A percentile compares a stretch with the other conserved stretches of the same genome.
These are phyloP conservation scores for Dactylella cylindrospora DNA, from an alignment of 2,329 filamentous ascomycete genomes.

Conservation along the genomic window DNA sequence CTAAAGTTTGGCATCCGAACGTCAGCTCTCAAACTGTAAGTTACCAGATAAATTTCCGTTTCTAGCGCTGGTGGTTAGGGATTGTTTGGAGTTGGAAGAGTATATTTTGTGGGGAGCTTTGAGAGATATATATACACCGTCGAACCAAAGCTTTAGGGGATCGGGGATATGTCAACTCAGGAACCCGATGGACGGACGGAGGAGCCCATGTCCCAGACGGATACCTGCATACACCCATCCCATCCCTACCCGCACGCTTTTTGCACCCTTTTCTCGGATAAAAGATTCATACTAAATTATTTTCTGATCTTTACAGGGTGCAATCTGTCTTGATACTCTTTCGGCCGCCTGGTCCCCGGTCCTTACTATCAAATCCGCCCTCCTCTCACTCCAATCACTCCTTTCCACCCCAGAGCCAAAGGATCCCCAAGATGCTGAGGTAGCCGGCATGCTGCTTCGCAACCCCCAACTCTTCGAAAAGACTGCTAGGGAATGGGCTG, in stretches of 20 bases:
- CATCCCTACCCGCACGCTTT: background rate
- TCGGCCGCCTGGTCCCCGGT: conserved; percentile 91
- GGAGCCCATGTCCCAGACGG: too few relatives aligned
- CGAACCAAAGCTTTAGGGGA: too few relatives aligned
- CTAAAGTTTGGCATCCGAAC: conserved; percentile 96
- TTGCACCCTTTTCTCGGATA: too few relatives aligned
- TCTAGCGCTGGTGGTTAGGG: conserved; percentile 17
- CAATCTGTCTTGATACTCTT: conserved; percentile 93
- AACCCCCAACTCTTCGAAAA: conserved; percentile 76
- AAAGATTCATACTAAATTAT: conserved; percentile 14
- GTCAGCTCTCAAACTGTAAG: conserved; percentile 88
- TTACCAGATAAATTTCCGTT: conserved; percentile 45
- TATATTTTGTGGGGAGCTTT: too few relatives aligned
- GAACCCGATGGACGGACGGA: conserved; percentile 19
- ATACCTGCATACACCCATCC: conserved; percentile 7
- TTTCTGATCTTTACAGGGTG: conserved; percentile 63
- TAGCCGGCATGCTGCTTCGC: conserved; percentile 83
- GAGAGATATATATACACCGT: too few relatives aligned
- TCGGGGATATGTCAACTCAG: conserved; percentile 12
- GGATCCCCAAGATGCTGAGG: conserved; percentile 94
- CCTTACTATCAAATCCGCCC: conserved; percentile 90
- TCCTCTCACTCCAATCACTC: conserved; percentile 89
- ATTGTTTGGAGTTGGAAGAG: too few relatives aligned
- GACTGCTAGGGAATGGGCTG: conserved; percentile 87
- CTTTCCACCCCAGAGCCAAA: conserved; percentile 92